phyloP scores from a whole-genome alignment of 1,284 basidiomycete species.

The Trichosporon sp. region DNA sequence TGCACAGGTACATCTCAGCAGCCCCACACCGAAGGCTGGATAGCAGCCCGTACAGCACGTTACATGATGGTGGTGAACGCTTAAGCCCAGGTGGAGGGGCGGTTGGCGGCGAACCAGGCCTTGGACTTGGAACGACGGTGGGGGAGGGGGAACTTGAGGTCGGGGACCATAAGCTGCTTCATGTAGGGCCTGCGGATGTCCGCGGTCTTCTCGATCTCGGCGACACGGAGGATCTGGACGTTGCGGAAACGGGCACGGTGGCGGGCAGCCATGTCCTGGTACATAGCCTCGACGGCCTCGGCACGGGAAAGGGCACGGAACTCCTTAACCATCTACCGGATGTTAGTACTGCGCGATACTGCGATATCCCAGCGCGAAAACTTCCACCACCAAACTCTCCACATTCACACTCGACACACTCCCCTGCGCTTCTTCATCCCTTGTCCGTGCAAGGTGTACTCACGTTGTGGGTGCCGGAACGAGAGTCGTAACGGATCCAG shows the following conservation, averaged over 20 bases:
- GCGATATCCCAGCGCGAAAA: constrained; percentile 8
- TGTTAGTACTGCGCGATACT: constrained; percentile 24
- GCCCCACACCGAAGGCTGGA: constrained; percentile 32
- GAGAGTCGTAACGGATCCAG: constrained; percentile 98
- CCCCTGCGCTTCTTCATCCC: constrained; percentile 6
- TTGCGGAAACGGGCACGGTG: constrained; percentile 99
- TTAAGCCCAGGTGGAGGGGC: constrained; percentile 57
- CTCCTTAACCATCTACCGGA: constrained; percentile 68
- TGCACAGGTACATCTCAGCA: constrained; percentile 47
- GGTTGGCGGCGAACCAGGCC: constrained; percentile 59
- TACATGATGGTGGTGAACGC: constrained; percentile 31
- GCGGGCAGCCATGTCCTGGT: constrained; percentile 99
- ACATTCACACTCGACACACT: not conserved
- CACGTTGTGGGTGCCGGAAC: constrained; percentile 92
- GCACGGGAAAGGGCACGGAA: constrained; percentile 94
- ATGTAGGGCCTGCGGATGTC: constrained; percentile 90
- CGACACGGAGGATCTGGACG: constrained; percentile 64
- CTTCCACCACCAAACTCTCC: not conserved
- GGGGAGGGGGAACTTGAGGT: constrained; percentile 96
- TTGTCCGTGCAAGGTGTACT: constrained; percentile 27
- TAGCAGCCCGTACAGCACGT: constrained; percentile 31
- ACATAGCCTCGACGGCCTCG: constrained; percentile 93
- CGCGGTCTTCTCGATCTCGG: constrained; percentile 82
- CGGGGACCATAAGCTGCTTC: constrained; percentile 88
- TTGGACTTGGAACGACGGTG: constrained; percentile 68